phyloP scores from a whole-genome alignment of 306 rosid genomes.

The Vigna unguiculata region DNA sequence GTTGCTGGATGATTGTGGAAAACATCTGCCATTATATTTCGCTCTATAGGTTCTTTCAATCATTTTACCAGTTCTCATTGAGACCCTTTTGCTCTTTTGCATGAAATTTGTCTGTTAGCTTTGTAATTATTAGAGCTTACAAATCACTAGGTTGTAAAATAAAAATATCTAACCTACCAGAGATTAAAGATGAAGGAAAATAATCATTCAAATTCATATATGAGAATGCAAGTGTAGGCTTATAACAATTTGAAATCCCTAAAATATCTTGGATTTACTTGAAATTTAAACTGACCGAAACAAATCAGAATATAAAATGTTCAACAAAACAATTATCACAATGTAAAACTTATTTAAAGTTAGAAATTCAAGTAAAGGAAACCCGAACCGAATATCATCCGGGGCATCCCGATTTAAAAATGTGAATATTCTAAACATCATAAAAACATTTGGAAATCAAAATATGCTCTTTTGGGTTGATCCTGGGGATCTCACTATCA shows the following conservation, averaged over 20 bases:
- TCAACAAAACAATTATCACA: neutral
- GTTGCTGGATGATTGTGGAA: neutral
- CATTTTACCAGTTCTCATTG: neutral
- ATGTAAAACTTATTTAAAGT: neutral
- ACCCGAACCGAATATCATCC: neutral
- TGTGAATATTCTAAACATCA: constrained; percentile 8
- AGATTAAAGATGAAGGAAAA: too few species aligned
- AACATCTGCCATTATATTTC: neutral
- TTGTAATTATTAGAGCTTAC: too few species aligned
- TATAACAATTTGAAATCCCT: neutral
- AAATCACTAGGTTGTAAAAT: too few species aligned
- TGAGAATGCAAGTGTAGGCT: too few species aligned
- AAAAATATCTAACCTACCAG: too few species aligned
- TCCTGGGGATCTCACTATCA: constrained; percentile 1
- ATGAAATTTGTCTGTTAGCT: neutral
- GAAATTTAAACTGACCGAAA: neutral
- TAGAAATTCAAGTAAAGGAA: too few species aligned
- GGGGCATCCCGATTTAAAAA: neutral
- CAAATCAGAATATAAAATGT: neutral
- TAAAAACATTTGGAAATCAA: neutral
- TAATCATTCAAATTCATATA: too few species aligned
- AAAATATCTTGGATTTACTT: neutral
- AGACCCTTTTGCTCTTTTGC: neutral
- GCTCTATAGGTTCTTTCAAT: neutral
- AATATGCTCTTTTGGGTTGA: constrained; percentile 9